phyloP scores from a whole-genome alignment of 805 yeast species.

The Torulaspora quercuum region DNA sequence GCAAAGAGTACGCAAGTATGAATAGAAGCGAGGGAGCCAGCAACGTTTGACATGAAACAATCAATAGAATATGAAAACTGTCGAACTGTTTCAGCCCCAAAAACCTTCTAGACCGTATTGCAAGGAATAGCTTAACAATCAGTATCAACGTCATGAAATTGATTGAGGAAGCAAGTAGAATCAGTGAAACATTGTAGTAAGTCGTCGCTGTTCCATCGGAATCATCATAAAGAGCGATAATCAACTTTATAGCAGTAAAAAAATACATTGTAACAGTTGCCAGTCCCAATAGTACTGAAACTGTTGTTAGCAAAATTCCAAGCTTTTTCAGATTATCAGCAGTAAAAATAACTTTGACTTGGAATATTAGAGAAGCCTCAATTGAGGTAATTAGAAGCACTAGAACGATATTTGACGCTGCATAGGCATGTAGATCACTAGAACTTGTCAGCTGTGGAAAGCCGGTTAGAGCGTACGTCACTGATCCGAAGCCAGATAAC shows the following conservation, averaged over 20 bases:
- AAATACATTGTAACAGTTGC: conserved; percentile 60
- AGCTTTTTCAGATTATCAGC: conserved; percentile 48
- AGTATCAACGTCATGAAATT: conserved; percentile 59
- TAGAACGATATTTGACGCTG: conserved; percentile 60
- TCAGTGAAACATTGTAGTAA: conserved; percentile 51
- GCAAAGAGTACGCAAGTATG: conserved; percentile 49
- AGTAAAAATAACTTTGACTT: conserved; percentile 66
- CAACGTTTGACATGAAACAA: conserved; percentile 81
- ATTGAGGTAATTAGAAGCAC: conserved; percentile 57
- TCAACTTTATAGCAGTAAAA: conserved; percentile 46
- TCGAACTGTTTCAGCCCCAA: conserved; percentile 82
- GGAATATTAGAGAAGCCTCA: conserved; percentile 65
- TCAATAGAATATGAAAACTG: conserved; percentile 71
- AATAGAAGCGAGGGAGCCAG: conserved; percentile 70
- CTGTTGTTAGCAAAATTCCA: conserved; percentile 39
- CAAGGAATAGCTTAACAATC: conserved; percentile 59
- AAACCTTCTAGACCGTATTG: conserved; percentile 67
- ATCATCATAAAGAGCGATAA: conserved; percentile 37
- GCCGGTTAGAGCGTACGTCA: conserved; percentile 47
- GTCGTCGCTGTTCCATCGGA: conserved; percentile 33
- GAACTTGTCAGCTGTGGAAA: conserved; percentile 41
- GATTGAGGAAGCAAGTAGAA: conserved; percentile 67
- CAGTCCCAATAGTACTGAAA: conserved; percentile 46
- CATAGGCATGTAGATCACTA: conserved; percentile 46
- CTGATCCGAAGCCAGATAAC: conserved; percentile 48